Evolutionary conservation across 805 yeast genomes (phyloP), one percentile per base, ranked within the genome.

Genomic region (Candida insectorum): DNA sequence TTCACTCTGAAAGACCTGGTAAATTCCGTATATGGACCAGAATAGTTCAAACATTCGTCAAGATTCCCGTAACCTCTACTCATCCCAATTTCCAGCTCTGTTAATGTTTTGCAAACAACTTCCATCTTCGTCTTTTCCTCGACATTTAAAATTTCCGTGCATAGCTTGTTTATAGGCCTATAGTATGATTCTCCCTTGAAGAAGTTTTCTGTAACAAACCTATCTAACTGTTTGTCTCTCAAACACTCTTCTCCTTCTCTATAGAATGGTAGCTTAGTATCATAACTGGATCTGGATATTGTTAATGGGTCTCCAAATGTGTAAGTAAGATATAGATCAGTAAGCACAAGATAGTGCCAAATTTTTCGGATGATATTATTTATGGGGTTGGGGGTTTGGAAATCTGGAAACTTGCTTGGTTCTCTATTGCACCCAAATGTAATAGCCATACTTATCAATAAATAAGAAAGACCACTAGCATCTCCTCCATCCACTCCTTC

Each of bases 281-380:
- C 85, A 46, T 57, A 78, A 28, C 58, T 58, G 8, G 60, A 60
- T 1, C 54, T 50, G 34, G 52, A 48, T 12, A 71, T 64, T 8
- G 60, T 40, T 16, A 68, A 48, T 0, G 77, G 73, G 14, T 63
- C 63, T 1, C 85, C 85, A 33, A 68, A 58, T 5, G 63, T 57
- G 37, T 64, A 55, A 13, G 73, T 65, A 34, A 71, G 73, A 31
- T 59, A 56, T 2, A 63, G 41, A 45, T 79, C 85, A 26, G 60
- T 39, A 1, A 69, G 45, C 9, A 74, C 56, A 26, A 80, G 52
- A 17, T 61, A 57, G 48, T 66, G 70, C 85, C 85, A 80, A 4
- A 77, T 64, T 44, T 75, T 78, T 46, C 85, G 63, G 65, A 75
- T 67, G 3, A 77, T 46, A 41, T 75, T 72, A 17, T 67, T 62